Evolutionary conservation across 495 filamentous ascomycete genomes (phyloP), one percentile per base, ranked within the genome.

Genomic region (Penicillium pulvis): DNA sequence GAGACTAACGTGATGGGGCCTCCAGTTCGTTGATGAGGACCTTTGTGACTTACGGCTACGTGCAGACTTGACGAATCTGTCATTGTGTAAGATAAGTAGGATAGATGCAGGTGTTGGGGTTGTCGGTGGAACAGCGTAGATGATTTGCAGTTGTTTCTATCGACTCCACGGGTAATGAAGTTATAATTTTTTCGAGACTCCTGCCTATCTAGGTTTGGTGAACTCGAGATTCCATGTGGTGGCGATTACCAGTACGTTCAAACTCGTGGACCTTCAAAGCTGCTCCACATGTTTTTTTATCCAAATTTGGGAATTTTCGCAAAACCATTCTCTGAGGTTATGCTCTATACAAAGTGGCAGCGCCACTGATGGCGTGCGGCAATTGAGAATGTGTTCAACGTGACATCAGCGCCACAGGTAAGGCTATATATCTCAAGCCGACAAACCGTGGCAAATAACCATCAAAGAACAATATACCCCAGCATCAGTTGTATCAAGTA

Each of bases 381-480:
- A 46, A 59, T n/a, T 20, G 20, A 7, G 23, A 7, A 68, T 72
- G 59, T 24, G 39, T 55, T 72, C 67, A 72, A 47, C 17, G 53
- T 72, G 67, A 72, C 70, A 72, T 72, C 70, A 72, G 61, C 16
- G 53, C 35, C 10, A 31, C 53, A 39, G 6, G 41, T 24, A 17
- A 49, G 35, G 4, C 20, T 17, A 17, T 64, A 60, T 65, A 67
- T 66, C 66, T 16, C 20, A 2, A 28, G 26, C 14, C 46, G 16
- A 31, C 1, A 12, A 24, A 20, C 43, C 46, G 16, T 41, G 23
- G 23, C 45, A 16, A 26, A 33, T 41, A 23, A 4, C n/a, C 7
- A 43, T 20, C 8, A 43, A 24, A 28, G 14, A 55, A 4, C 16
- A 35, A 28, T 12, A 33, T 49, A 31, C 16, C 16, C 23, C 11